These are phyloP conservation scores for Russula virescens DNA, from an alignment of 768 basidiomycete species.

Conservation along the genomic window DNA sequence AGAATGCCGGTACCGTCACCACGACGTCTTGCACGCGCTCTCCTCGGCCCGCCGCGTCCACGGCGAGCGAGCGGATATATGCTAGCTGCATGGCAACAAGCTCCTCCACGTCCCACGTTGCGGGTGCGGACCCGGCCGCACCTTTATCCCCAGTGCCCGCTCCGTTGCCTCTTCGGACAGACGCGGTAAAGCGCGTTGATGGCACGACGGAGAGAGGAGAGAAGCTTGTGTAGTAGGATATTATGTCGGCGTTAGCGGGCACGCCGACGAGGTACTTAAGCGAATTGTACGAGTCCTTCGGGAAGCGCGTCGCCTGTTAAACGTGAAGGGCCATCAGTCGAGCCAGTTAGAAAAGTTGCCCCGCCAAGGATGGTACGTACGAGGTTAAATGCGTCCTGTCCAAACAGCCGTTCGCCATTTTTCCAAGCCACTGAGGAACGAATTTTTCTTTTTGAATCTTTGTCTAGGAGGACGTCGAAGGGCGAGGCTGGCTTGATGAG, in stretches of 20 bases:
- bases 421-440: slow-evolving; percentile 90
- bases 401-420: slow-evolving; percentile 83
- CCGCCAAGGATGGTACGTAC: slow-evolving; percentile 42
- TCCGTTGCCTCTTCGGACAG: slow-evolving; percentile 46
- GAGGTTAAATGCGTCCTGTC: slow-evolving; percentile 80
- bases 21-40: slow-evolving; percentile 82
- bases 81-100: slow-evolving; percentile 91
- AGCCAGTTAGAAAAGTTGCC: not conserved
- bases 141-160: slow-evolving; percentile 18
- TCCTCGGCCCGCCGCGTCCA: slow-evolving; percentile 46
- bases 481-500: slow-evolving; percentile 91
- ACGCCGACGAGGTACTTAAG: slow-evolving; percentile 80
- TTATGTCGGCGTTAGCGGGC: slow-evolving; percentile 37
- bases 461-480: slow-evolving; percentile 94
- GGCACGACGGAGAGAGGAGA: slow-evolving; percentile 51
- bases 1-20: slow-evolving; percentile 87
- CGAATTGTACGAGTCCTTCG: slow-evolving; percentile 77
- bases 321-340: not conserved
- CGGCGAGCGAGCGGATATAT: slow-evolving; percentile 86
- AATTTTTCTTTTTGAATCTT: slow-evolving; percentile 95
- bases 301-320: slow-evolving; percentile 83
- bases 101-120: slow-evolving; percentile 81
- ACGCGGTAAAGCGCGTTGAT: slow-evolving; percentile 45
- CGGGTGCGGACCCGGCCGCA: not conserved
- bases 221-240: slow-evolving; percentile 39